phyloP scores from a whole-genome alignment of 768 basidiomycete species.

The Termitomyces titanicus region DNA sequence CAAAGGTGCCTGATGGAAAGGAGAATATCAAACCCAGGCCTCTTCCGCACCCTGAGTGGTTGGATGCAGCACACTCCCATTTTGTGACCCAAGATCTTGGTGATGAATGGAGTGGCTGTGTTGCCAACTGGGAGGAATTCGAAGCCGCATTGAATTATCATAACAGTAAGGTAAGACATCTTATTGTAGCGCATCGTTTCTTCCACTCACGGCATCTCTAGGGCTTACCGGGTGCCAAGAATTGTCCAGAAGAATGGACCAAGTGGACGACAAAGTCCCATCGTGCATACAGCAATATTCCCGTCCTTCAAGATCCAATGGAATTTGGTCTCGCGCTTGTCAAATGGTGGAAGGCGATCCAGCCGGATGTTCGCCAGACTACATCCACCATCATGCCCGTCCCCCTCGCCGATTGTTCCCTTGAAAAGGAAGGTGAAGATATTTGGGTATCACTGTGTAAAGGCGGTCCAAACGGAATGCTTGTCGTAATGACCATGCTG shows the following conservation, averaged over 20 bases:
- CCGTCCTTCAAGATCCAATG: too few species aligned
- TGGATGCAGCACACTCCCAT: neutral
- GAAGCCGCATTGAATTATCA: neutral
- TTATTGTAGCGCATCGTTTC: too few species aligned
- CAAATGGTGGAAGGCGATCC: conserved; percentile 12
- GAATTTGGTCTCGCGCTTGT: neutral
- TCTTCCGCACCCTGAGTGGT: neutral
- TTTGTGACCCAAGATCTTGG: neutral
- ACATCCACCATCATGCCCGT: neutral
- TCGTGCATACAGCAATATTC: too few species aligned
- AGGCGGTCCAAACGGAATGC: conserved; percentile 9
- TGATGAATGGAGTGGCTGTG: neutral
- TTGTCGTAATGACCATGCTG: conserved; percentile 3
- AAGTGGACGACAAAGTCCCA: too few species aligned
- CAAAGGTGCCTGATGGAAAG: neutral
- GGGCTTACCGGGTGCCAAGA: too few species aligned
- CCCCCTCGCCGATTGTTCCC: neutral
- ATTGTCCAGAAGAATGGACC: too few species aligned
- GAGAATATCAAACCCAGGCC: neutral
- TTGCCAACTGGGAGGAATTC: neutral
- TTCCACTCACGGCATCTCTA: too few species aligned
- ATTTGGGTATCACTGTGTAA: conserved; percentile 5
- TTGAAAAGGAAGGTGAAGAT: neutral
- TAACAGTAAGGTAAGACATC: neutral
- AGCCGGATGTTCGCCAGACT: conserved; percentile 4